These are phyloP conservation scores for Lasiosphaeria hispida DNA, from an alignment of 495 filamentous ascomycete species.

Conservation along the genomic window DNA sequence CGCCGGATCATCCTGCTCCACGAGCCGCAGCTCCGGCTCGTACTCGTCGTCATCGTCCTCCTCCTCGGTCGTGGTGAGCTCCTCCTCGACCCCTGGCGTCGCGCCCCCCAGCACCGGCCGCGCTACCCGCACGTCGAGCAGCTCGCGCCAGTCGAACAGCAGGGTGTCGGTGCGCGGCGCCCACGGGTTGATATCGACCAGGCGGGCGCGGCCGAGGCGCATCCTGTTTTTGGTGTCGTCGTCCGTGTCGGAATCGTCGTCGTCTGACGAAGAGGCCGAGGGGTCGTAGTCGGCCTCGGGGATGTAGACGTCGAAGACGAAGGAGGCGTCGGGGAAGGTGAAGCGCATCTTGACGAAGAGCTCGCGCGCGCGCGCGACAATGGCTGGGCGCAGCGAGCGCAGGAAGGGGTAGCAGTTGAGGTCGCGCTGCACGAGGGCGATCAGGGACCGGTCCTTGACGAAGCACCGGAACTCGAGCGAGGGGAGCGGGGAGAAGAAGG, in stretches of 20 bases:
- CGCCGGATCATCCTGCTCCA: constrained; percentile 79
- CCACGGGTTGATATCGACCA: constrained; percentile 97
- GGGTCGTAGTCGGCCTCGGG: constrained; percentile 71
- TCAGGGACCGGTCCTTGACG: constrained; percentile 70
- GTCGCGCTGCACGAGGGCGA: constrained; percentile 87
- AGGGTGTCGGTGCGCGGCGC: constrained; percentile 84
- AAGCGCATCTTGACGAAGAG: constrained; percentile 73
- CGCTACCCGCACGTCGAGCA: constrained; percentile 67
- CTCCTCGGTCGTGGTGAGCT: constrained; percentile 20
- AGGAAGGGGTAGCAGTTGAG: constrained; percentile 87
- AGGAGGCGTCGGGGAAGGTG: constrained; percentile 79
- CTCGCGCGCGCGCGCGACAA: constrained; percentile 59
- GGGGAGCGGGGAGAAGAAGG: constrained; percentile 83
- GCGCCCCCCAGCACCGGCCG: constrained; percentile 42
- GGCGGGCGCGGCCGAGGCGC: constrained; percentile 59
- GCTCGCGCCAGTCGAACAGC: constrained; percentile 86
- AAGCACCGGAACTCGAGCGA: constrained; percentile 94
- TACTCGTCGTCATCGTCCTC: constrained; percentile 56
- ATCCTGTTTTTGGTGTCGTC: not conserved
- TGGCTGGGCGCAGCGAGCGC: constrained; percentile 56
- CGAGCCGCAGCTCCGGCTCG: constrained; percentile 74
- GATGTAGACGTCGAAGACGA: constrained; percentile 88
- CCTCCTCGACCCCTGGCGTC: constrained; percentile 31
- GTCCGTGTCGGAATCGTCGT: constrained; percentile 36
- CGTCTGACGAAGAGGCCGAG: constrained; percentile 54